Evolutionary conservation across 1,284 basidiomycete genomes (phyloP), one percentile per base, ranked within the genome.

Genomic region (Ceratobasidium sp.): DNA sequence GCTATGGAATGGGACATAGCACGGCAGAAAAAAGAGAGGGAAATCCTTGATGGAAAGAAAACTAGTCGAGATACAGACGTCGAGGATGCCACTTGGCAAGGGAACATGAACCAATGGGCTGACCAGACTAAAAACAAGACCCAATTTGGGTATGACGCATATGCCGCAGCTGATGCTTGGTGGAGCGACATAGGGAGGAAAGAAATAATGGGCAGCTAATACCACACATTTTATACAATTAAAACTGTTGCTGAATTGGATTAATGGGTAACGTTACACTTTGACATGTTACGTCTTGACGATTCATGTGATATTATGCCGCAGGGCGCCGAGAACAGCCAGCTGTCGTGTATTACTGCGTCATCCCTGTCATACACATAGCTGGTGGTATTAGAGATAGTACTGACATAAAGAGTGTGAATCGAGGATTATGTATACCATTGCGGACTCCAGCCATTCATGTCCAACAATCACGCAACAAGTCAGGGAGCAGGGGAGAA

Each of bases 61-160:
- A n/a, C 14, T 50, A 67, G 14, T 53, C 48, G 29, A 19, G n/a
- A 15, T 14, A 50, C 47, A 14, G 47, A 14, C 14, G 15, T n/a
- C 47, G 47, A 50, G 62, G n/a, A n/a, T 29, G 7, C 4, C 27
- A 64, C 27, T 69, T 45, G 1, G n/a, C 50, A 22, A n/a, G 75
- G 75, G 8, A 75, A 63, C 59, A 67, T 66, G 24, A 77, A 77
- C 69, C 75, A 76, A 56, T 77, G 77, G 77, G 77, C 77, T 8
- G 77, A 77, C 72, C 76, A 75, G 74, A 29, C 36, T 27, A 77
- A 77, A 74, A 76, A 57, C 56, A 53, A 47, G 56, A 53, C 57
- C 22, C 73, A 76, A 69, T 76, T 77, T 54, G 74, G 73, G 31
- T 77, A 77, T 47, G 75, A 77, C 62, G 75, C 77, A 14, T 67